Base-by-base conservation (phyloP, 306 rosid species). In the Albizia julibrissin region DNA sequence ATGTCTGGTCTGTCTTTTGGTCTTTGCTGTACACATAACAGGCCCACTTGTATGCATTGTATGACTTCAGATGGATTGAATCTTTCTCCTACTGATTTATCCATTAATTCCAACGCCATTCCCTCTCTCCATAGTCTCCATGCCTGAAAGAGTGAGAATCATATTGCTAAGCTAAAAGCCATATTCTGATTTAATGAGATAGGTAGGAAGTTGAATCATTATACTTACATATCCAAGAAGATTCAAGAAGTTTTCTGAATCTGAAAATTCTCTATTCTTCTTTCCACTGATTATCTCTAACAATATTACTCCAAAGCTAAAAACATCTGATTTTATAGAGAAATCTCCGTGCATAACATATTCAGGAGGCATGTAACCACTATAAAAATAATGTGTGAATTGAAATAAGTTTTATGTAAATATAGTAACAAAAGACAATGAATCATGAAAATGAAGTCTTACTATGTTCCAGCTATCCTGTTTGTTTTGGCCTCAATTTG, bases 401-500 rank as follows among this genome's bases (percentile, higher is more conserved):
- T 70, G 16, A 43, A 56, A 31, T 72, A 21, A 62, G 34, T 49
- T 27, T 39, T 18, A 22, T 49, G 24, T 39, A 24, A 22, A 62
- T n/a, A 58, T 0, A 44, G 9, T 40, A 27, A 40, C n/a, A 59
- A 13, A 62, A 8, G 33, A 43, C 6, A 21, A 65, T 27, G 1
- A 31, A 27, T 3, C 31, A 65, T 10, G 44, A 16, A 54, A 69
- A 22, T 8, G 37, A 4, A 52, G 33, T 5, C 84, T 44, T 75
- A 84, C 87, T 84, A 75, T n/a, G 87, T 84, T 68, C 87, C 78
- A 5, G 66, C 78, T 40, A 84, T 8, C 22, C 39, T 75, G 10
- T 12, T 72, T 18, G 86, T 83, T 44, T 78, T 83, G n/a, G 39
- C 78, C 44, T 68, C 78, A 24, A 31, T 10, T 75, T 84, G 81